Evolutionary conservation across 768 basidiomycete species (phyloP).

Genomic region (Tricholoma bakamatsutake): DNA sequence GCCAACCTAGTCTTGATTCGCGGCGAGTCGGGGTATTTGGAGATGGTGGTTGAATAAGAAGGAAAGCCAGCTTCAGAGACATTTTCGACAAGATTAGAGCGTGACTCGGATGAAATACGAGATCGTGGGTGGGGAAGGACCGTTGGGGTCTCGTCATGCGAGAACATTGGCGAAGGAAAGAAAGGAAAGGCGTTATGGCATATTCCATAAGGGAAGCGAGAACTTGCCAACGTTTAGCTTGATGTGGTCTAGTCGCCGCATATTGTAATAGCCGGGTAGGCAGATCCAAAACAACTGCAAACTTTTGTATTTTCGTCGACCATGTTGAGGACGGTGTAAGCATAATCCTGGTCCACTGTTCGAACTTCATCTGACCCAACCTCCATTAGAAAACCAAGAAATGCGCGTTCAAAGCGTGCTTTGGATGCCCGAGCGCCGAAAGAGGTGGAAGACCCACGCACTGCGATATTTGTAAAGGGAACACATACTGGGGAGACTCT

Average conservation of each 20-base stretch:
- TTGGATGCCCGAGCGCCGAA: slow-evolving; percentile 84
- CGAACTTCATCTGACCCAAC: background rate
- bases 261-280: too few species aligned
- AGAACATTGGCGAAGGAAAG: background rate
- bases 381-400: slow-evolving; percentile 71
- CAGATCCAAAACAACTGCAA: too few species aligned
- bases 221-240: too few species aligned
- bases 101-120: background rate
- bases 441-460: slow-evolving; percentile 83
- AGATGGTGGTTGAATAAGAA: slow-evolving; percentile 10
- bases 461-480: slow-evolving; percentile 86
- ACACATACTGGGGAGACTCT: slow-evolving; percentile 81
- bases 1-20: background rate
- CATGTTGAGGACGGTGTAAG: slow-evolving; percentile 11
- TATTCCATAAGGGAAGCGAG: background rate
- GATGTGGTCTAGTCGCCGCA: too few species aligned
- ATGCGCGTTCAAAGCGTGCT: slow-evolving; percentile 90
- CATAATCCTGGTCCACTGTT: background rate
- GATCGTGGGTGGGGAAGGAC: background rate
- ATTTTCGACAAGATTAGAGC: slow-evolving; percentile 1
- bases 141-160: background rate
- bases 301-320: background rate
- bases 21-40: background rate
- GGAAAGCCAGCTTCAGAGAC: slow-evolving; percentile 5
- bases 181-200: background rate